phyloP scores from a whole-genome alignment of 2,329 filamentous ascomycete genomes.

The Myriosclerotinia duriaeana region DNA sequence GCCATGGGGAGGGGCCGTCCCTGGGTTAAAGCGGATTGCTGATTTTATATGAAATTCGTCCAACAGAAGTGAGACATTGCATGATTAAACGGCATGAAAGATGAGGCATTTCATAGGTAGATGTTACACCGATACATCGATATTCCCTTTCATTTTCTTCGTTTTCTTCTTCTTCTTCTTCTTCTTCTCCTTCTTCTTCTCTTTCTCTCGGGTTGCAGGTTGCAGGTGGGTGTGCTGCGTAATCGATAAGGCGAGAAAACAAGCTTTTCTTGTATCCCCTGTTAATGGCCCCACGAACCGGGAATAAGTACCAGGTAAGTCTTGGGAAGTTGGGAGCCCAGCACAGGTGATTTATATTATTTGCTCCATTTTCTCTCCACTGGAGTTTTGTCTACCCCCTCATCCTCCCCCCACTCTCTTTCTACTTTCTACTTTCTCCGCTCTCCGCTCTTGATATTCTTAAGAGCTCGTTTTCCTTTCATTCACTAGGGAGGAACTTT shows the following conservation, averaged over 20 bases:
- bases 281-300: no score
- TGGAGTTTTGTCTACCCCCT: background rate
- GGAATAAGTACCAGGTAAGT: no score
- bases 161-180: no score
- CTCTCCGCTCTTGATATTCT: background rate
- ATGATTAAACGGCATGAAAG: background rate
- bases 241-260: constrained; percentile 19
- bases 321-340: no score
- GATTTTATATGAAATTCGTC: background rate
- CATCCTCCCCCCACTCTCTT: background rate
- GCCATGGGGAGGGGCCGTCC: background rate
- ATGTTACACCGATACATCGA: no score
- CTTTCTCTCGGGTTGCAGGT: background rate
- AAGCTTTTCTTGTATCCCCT: background rate
- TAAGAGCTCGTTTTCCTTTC: constrained; percentile 4
- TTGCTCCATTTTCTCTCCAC: constrained; percentile 1
- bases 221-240: constrained; percentile 14
- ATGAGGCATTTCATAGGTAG: no score
- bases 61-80: background rate
- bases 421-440: no score
- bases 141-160: no score
- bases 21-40: background rate
- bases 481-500: background rate
- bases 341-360: no score
- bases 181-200: no score